These are phyloP conservation scores for Cenococcum geophilum DNA, from an alignment of 495 filamentous ascomycete genomes.

Conservation along the genomic window DNA sequence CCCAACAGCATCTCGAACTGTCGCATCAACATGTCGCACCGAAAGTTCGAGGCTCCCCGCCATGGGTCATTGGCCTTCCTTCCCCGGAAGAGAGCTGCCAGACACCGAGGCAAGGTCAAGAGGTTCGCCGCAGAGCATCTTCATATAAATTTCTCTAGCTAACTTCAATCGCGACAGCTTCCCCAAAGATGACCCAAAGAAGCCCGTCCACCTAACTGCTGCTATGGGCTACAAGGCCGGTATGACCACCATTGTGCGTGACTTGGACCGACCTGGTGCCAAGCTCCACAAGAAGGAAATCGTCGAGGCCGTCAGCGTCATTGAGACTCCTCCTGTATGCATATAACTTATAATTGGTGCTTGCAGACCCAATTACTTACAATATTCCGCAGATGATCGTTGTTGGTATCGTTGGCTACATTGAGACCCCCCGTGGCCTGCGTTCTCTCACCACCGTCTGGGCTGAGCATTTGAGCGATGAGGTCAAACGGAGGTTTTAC, in stretches of 20 bases:
- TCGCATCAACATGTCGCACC: slow-evolving; percentile 32
- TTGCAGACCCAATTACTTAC: slow-evolving; percentile 43
- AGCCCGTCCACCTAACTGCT: slow-evolving; percentile 97
- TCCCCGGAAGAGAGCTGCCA: slow-evolving; percentile 91
- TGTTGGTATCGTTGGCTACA: slow-evolving; percentile 99
- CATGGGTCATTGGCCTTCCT: slow-evolving; percentile 98
- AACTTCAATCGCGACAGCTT: slow-evolving; percentile 55
- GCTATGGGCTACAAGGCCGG: slow-evolving; percentile 99
- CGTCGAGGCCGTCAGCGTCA: slow-evolving; percentile 97
- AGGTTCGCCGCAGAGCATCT: slow-evolving; percentile 46
- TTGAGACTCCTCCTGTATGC: slow-evolving; percentile 99
- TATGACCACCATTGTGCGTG: slow-evolving; percentile 99
- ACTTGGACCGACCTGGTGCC: slow-evolving; percentile 97
- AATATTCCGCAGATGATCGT: slow-evolving; percentile 78
- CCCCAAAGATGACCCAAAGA: slow-evolving; percentile 99
- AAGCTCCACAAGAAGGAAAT: slow-evolving; percentile 99
- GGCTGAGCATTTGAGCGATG: slow-evolving; percentile 98
- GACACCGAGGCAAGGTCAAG: slow-evolving; percentile 98
- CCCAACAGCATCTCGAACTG: slow-evolving; percentile 23
- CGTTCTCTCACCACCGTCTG: slow-evolving; percentile 99
- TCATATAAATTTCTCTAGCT: slow-evolving; percentile 15
- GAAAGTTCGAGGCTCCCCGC: slow-evolving; percentile 70
- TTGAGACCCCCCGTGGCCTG: slow-evolving; percentile 99
- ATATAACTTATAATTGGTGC: slow-evolving; percentile 15
- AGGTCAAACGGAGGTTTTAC: slow-evolving; percentile 99